phyloP scores from a whole-genome alignment of 106 monocot species.

The Dioscorea dumetorum region DNA sequence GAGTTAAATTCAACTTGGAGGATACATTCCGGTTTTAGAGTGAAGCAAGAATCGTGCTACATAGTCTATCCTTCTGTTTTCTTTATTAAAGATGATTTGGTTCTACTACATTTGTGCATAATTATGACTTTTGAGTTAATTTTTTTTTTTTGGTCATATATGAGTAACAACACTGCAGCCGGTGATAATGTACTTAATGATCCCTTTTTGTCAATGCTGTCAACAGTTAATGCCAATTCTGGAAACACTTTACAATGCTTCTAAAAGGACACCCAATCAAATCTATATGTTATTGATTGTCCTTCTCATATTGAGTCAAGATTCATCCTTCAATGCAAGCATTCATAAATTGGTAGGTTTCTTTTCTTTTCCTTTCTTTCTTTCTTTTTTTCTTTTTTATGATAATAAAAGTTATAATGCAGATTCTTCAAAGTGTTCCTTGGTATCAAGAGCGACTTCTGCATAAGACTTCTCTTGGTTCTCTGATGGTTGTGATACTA shows the following conservation, averaged over 20 bases:
- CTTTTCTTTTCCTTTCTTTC: background rate
- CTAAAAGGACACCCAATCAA: slow-evolving; percentile 82
- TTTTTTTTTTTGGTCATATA: background rate
- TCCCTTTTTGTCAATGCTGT: slow-evolving; percentile 4
- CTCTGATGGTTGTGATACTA: slow-evolving; percentile 88
- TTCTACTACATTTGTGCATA: too few species aligned
- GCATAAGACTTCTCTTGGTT: slow-evolving; percentile 84
- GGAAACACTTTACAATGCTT: slow-evolving; percentile 95
- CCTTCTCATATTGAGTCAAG: slow-evolving; percentile 95
- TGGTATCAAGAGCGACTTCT: slow-evolving; percentile 97
- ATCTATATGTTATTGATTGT: slow-evolving; percentile 93
- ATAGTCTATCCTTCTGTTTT: too few species aligned
- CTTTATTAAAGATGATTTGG: too few species aligned
- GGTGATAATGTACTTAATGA: background rate
- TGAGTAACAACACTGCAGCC: background rate
- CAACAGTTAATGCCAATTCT: slow-evolving; percentile 87
- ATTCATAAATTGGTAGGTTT: slow-evolving; percentile 84
- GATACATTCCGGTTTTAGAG: too few species aligned
- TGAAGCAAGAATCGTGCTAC: too few species aligned
- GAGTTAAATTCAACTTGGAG: too few species aligned
- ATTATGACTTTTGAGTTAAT: too few species aligned
- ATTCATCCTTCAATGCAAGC: slow-evolving; percentile 98
- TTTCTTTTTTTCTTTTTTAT: slow-evolving; percentile 2
- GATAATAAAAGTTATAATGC: slow-evolving; percentile 9
- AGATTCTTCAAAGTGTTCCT: slow-evolving; percentile 81